Base-by-base conservation (phyloP, 177 flowering plant genomes). In the Vitis hybrid region DNA sequence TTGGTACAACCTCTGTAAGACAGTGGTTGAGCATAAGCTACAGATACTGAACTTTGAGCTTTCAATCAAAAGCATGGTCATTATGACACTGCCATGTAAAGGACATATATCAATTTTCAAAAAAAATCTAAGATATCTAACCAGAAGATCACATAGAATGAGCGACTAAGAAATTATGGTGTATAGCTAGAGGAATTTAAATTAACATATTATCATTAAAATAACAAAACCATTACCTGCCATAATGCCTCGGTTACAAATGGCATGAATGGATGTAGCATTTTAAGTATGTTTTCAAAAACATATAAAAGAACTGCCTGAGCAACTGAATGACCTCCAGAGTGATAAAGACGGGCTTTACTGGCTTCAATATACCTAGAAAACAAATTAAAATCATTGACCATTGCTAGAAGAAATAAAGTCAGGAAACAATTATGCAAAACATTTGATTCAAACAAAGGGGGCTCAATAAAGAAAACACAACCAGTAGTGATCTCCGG, bases 191-290 rank as follows among this genome's bases (percentile, higher is more conserved):
- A 17, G 62, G 40, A 60, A 59, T 50, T 24, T 9, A 35, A 15
- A 65, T 13, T 12, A 54, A 40, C 12, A 35, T 35, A 6, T 35
- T 35, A 35, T 35, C 6, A 35, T 35, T 35, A 35, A 35, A 35
- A 35, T 35, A 35, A 35, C 40, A 35, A 4, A 1, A 35, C 27
- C 21, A 3, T 71, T 82, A 94, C 98, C 97, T 94, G 98, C 97
- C 98, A 94, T 48, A 94, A 81, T 68, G 82, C 97, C 75, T 92
- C 98, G 58, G 98, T 94, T 19, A 94, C 98, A 83, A 89, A 94
- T 66, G 98, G 98, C 98, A 94, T 94, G 77, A 94, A 92, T 7
- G 98, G 98, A 84, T 94, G 98, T 49, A 94, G 82, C 73, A 94
- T 65, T 79, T 85, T 94, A 66, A 94, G 77, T 74, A 92, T 79